A percentile compares a stretch with the other conserved stretches of the same genome.
These are phyloP conservation scores for Bassia scoparia DNA, from an alignment of 148 eudicot species.

Conservation along the genomic window DNA sequence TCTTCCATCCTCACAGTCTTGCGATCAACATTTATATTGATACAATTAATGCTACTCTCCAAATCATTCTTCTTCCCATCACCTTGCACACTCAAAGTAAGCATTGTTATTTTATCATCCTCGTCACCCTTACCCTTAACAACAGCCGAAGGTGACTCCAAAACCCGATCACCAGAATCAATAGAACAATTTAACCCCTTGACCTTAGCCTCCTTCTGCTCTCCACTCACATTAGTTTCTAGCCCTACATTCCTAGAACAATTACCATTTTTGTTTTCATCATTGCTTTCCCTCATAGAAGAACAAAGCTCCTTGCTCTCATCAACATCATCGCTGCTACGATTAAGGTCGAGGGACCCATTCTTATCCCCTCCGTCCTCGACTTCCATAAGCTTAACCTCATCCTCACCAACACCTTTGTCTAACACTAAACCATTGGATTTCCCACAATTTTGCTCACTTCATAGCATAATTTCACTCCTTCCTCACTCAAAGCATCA, in stretches of 20 bases:
- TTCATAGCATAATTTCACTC: conserved; percentile 15
- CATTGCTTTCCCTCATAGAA: background rate
- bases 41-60: conserved; percentile 14
- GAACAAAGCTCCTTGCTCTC: background rate
- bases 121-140: conserved; percentile 21
- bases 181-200: conserved; percentile 12
- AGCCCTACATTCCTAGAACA: conserved; percentile 7
- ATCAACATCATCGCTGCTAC: background rate
- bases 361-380: conserved; percentile 12
- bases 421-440: conserved; percentile 13
- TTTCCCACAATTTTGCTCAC: conserved; percentile 5
- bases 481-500: conserved; percentile 19
- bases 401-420: conserved; percentile 9
- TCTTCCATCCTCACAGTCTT: conserved; percentile 1
- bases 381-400: conserved; percentile 21
- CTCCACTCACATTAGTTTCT: conserved; percentile 20
- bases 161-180: conserved; percentile 3
- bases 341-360: background rate
- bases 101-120: conserved; percentile 15
- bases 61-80: conserved; percentile 20
- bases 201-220: conserved; percentile 26
- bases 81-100: conserved; percentile 10
- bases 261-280: conserved; percentile 5
- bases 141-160: background rate
- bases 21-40: conserved; percentile 1